Conservation (phyloP, 2,329 filamentous ascomycete genomes). For the Colletotrichum lupini region DNA sequence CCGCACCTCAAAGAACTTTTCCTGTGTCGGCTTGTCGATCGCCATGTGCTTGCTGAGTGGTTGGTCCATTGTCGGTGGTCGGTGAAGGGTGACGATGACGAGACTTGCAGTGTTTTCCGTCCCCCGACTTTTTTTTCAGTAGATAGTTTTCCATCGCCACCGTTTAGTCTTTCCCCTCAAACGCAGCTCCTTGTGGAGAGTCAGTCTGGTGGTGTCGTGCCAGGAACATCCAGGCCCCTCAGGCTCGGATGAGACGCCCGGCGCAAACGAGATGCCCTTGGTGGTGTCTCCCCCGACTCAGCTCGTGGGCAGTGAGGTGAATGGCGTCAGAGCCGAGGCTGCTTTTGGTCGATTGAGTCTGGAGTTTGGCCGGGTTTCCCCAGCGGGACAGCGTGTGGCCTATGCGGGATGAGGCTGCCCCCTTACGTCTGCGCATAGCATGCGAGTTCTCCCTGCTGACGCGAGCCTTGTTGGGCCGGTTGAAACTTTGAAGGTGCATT, state of each 20-base stretch:
- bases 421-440: no score
- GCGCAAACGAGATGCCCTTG: conserved; percentile 10
- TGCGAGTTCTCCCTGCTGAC: background rate
- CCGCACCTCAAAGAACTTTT: conserved; percentile 33
- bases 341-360: background rate
- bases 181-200: conserved; percentile 24
- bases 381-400: background rate
- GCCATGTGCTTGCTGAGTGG: conserved; percentile 20
- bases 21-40: conserved; percentile 27
- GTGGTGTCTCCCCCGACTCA: conserved; percentile 32
- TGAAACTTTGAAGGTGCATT: conserved; percentile 19
- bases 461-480: conserved; percentile 4
- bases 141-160: conserved; percentile 4
- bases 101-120: background rate
- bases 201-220: conserved; percentile 20
- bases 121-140: background rate
- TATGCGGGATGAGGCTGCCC: background rate
- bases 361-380: conserved; percentile 19
- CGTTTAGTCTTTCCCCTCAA: conserved; percentile 33
- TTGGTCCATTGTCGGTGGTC: conserved; percentile 16
- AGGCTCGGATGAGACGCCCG: conserved; percentile 32
- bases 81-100: background rate
- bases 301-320: conserved; percentile 5
- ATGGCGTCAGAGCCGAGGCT: conserved; percentile 20
- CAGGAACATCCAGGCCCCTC: conserved; percentile 24